A percentile compares a stretch with the other conserved stretches of the same genome.
phyloP scores from a whole-genome alignment of 2,329 filamentous ascomycete genomes.

The Clathrospora elynae region DNA sequence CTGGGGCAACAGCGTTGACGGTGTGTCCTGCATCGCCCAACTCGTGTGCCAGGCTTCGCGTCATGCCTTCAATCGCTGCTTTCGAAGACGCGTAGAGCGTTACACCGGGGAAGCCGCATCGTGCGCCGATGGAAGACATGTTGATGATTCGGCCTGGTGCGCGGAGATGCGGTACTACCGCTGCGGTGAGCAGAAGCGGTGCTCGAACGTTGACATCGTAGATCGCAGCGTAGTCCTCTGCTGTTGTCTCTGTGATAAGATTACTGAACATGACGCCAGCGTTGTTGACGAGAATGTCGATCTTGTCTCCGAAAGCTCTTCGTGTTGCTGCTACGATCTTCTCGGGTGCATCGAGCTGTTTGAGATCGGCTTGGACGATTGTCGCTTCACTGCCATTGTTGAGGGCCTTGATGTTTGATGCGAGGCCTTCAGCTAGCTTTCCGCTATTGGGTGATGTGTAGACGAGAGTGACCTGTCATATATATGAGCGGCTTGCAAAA shows the following conservation, averaged over 20 bases:
- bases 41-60: slow-evolving; percentile 64
- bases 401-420: slow-evolving; percentile 43
- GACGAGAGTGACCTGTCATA: slow-evolving; percentile 48
- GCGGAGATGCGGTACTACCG: slow-evolving; percentile 58
- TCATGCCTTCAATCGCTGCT: slow-evolving; percentile 65
- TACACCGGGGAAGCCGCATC: slow-evolving; percentile 53
- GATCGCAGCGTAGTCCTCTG: slow-evolving; percentile 59
- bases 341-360: slow-evolving; percentile 39
- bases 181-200: slow-evolving; percentile 59
- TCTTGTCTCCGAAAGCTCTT: slow-evolving; percentile 46
- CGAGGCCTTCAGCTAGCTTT: slow-evolving; percentile 40
- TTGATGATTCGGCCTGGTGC: slow-evolving; percentile 62
- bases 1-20: slow-evolving; percentile 65
- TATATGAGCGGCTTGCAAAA: slow-evolving; percentile 9
- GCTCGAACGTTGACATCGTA: slow-evolving; percentile 64
- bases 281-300: slow-evolving; percentile 55
- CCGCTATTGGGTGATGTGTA: slow-evolving; percentile 51
- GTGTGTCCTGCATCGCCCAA: slow-evolving; percentile 62
- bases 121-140: slow-evolving; percentile 60
- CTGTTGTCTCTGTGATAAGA: slow-evolving; percentile 42
- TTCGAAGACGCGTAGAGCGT: slow-evolving; percentile 63
- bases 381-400: slow-evolving; percentile 46
- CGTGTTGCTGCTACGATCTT: slow-evolving; percentile 47
- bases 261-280: slow-evolving; percentile 42
- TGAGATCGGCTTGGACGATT: slow-evolving; percentile 50